phyloP scores from a whole-genome alignment of 2,329 filamentous ascomycete species.

The Albifimbria verrucaria region DNA sequence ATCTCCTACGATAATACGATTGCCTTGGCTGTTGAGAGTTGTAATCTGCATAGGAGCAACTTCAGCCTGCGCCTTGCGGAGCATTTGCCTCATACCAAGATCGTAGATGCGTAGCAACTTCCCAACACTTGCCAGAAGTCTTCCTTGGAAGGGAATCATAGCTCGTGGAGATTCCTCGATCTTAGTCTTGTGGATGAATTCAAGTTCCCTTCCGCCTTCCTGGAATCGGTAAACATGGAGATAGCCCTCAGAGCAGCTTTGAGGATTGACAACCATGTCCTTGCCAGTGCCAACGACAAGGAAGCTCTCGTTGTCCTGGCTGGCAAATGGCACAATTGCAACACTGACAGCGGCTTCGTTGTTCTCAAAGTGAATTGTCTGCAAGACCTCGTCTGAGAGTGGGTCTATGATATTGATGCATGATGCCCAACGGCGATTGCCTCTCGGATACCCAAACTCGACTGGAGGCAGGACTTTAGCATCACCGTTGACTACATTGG shows the following conservation, averaged over 20 bases:
- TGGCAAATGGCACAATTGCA: slow-evolving; percentile 79
- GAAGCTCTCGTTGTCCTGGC: slow-evolving; percentile 84
- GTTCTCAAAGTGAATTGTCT: slow-evolving; percentile 77
- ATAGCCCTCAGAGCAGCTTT: slow-evolving; percentile 73
- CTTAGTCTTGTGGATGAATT: slow-evolving; percentile 96
- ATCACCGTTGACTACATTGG: slow-evolving; percentile 68
- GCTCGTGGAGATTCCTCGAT: slow-evolving; percentile 86
- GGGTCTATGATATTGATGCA: slow-evolving; percentile 93
- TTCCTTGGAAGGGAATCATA: slow-evolving; percentile 90
- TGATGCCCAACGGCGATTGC: slow-evolving; percentile 86
- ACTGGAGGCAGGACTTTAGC: slow-evolving; percentile 67
- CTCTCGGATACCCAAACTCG: slow-evolving; percentile 86
- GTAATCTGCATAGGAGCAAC: slow-evolving; percentile 81
- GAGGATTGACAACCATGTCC: slow-evolving; percentile 77
- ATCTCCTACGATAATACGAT: slow-evolving; percentile 87
- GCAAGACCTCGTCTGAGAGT: slow-evolving; percentile 70
- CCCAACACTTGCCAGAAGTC: slow-evolving; percentile 81
- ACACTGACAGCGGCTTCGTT: slow-evolving; percentile 92
- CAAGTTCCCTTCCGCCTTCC: slow-evolving; percentile 80
- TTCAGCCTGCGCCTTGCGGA: slow-evolving; percentile 85
- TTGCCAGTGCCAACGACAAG: slow-evolving; percentile 93
- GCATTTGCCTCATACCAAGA: slow-evolving; percentile 84
- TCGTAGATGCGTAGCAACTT: slow-evolving; percentile 84
- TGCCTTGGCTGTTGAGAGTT: slow-evolving; percentile 84
- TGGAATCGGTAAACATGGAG: slow-evolving; percentile 91